Evolutionary conservation across 306 rosid genomes (phyloP), one percentile per base, ranked within the genome.

Genomic region (Pachyrhizus erosus): DNA sequence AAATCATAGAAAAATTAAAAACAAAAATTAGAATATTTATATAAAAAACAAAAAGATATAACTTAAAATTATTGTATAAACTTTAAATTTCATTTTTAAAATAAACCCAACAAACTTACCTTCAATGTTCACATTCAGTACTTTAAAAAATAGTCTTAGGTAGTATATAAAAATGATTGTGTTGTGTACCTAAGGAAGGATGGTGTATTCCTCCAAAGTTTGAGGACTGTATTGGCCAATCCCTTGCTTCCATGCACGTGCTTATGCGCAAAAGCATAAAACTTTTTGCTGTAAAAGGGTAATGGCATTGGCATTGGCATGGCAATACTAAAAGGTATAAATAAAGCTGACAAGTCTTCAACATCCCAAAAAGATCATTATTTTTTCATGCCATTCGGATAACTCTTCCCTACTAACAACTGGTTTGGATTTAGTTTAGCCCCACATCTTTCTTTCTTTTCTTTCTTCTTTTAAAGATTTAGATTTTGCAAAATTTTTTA

Each of bases 301-400:
- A n/a, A n/a, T n/a, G n/a, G n/a, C n/a, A n/a, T n/a, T n/a, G n/a
- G n/a, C n/a, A n/a, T n/a, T n/a, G n/a, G n/a, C n/a, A 65, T 48
- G 37, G 7, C 65, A 31, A 46, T 29, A 8, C 3, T 2, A 48
- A 48, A 48, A 12, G 21, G 1, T 1, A 1, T 27, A 27, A 11
- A 15, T 45, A 64, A 77, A 77, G 81, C 34, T 77, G 3, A 77
- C 45, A 0, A 18, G 72, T 42, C 58, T 76, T 27, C 18, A 58
- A 17, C 55, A 21, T 23, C 43, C 6, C 42, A 60, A 26, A 55
- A 43, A 34, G 27, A 20, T 75, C 34, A 74, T 52, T 20, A 54
- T 37, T 34, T 12, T 23, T 68, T 68, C 29, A 49, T n/a, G 29
- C 24, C 9, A 29, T 39, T 72, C 13, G n/a, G 45, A 27, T 49